Conservation (phyloP, 2,329 filamentous ascomycete species). For the Arthrobotrys pseudoclavata region DNA sequence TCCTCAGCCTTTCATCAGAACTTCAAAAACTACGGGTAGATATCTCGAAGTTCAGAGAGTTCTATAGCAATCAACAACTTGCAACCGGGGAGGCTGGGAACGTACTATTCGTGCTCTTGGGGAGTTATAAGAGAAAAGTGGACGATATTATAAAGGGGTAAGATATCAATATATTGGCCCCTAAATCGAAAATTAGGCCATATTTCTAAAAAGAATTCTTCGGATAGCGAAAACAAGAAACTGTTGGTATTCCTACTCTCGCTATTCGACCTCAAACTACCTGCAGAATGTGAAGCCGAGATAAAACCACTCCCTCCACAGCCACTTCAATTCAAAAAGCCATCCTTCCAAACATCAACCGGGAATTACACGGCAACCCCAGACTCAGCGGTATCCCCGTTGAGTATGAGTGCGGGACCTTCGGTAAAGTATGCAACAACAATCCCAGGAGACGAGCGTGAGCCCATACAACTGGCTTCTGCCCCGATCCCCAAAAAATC, state of each 20-base stretch:
- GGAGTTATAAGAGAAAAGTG: conserved; percentile 35
- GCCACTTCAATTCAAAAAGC: conserved; percentile 27
- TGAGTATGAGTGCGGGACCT: conserved; percentile 1
- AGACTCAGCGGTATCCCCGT: conserved; percentile 17
- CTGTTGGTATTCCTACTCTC: conserved; percentile 23
- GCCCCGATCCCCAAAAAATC: conserved; percentile 41
- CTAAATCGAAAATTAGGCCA: neutral
- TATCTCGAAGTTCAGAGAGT: conserved; percentile 30
- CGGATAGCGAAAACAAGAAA: conserved; percentile 18
- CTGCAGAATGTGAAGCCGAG: conserved; percentile 20
- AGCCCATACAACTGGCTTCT: conserved; percentile 20
- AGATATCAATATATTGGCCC: neutral
- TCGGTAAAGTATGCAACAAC: conserved; percentile 39
- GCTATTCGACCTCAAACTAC: conserved; percentile 41
- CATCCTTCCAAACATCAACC: neutral
- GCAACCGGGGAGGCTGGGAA: conserved; percentile 28
- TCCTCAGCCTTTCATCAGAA: conserved; percentile 23
- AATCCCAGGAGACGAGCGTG: conserved; percentile 17
- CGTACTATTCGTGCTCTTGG: conserved; percentile 35
- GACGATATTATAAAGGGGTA: conserved; percentile 36
- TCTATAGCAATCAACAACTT: conserved; percentile 30
- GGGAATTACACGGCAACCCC: neutral
- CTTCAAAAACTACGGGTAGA: conserved; percentile 36
- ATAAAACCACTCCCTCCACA: conserved; percentile 38
- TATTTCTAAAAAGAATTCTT: neutral